These are phyloP conservation scores for Aquilaria malaccensis DNA, from an alignment of 345 rosid genomes.

Conservation along the genomic window DNA sequence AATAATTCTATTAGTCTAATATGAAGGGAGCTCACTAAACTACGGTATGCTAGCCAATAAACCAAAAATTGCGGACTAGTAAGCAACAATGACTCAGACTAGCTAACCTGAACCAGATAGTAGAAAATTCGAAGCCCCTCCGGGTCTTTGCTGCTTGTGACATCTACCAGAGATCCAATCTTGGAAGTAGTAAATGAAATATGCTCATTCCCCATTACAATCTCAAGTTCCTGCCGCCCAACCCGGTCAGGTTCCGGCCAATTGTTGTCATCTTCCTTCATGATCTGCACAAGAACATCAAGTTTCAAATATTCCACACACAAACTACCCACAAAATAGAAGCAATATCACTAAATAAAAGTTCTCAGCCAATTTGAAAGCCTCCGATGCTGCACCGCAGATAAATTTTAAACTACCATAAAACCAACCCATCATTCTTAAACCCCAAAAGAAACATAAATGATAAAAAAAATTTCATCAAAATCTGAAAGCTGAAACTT, in stretches of 20 bases:
- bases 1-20: no score
- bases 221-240: conserved; percentile 96
- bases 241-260: conserved; percentile 99
- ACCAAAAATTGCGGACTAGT: no score
- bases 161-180: conserved; percentile 98
- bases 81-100: not conserved
- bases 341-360: not conserved
- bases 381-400: conserved; percentile 8
- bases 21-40: no score
- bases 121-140: conserved; percentile 98
- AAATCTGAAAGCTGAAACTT: conserved; percentile 3
- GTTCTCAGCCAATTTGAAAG: not conserved
- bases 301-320: not conserved
- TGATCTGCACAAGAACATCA: conserved; percentile 39
- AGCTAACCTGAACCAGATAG: conserved; percentile 94
- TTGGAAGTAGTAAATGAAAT: conserved; percentile 93
- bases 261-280: conserved; percentile 97
- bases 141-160: conserved; percentile 90
- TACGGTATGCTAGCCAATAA: no score
- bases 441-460: not conserved
- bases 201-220: conserved; percentile 96
- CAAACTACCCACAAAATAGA: not conserved
- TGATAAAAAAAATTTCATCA: not conserved
- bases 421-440: no score
- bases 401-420: not conserved